Evolutionary conservation across 1,139 yeast genomes (phyloP), one percentile per base, ranked within the genome.

Genomic region (Debaryomyces udenii): DNA sequence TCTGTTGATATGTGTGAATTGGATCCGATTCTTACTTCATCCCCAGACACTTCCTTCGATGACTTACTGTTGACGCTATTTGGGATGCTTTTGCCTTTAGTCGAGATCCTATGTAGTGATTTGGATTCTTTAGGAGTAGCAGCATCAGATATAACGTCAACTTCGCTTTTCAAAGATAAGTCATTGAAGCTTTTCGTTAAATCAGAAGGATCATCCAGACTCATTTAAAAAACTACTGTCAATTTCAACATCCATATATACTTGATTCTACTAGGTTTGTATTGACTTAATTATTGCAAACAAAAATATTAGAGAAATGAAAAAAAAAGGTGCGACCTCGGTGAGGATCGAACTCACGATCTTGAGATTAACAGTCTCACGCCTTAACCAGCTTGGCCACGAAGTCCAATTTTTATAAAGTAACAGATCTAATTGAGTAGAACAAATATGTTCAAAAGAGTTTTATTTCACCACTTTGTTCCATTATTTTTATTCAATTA

Each of bases 321-420:
- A 16, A 31, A 24, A 37, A 37, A 30, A 30, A 31, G 20, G 30
- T 17, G 24, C 40, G 65, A 59, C 64, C 63, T 51, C 64, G 64
- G 64, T 57, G 64, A 60, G 64, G 68, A 46, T 64, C 66, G 69
- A 64, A 64, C 70, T 63, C 68, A 61, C 69, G 68, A 63, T 63
- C 68, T 64, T 60, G 61, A 56, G 69, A 64, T 64, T 65, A 65
- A 64, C 69, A 65, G 69, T 64, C 69, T 55, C 60, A 64, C 69
- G 70, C 70, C 70, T 64, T 64, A 64, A 54, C 70, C 70, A 64
- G 53, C 69, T 64, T 64, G 70, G 69, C 69, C 69, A 64, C 68
- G 69, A 55, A 64, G 68, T 61, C 68, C 9, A 22, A 14, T 23
- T 18, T 32, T 13, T 18, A 14, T 17, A 16, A 6, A 14, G 29